Conservation (phyloP, 2,329 filamentous ascomycete species). For the Exophiala sp. region DNA sequence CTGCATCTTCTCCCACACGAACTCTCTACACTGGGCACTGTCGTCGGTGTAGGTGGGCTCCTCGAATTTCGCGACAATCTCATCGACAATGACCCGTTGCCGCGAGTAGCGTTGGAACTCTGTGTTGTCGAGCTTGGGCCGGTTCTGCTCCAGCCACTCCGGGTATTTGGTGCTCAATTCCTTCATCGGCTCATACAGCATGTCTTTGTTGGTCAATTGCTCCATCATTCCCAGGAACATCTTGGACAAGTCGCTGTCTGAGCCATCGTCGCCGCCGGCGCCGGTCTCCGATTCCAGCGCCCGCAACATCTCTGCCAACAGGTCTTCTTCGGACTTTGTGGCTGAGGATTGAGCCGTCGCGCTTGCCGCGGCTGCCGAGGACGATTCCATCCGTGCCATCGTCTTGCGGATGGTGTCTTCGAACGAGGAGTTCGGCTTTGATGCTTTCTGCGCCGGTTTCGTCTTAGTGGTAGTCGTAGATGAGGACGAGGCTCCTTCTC, state of each 20-base stretch:
- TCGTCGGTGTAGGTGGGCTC: constrained; percentile 72
- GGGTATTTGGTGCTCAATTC: constrained; percentile 91
- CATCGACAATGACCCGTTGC: constrained; percentile 70
- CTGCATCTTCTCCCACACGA: constrained; percentile 96
- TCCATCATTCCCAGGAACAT: constrained; percentile 99
- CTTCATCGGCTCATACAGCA: constrained; percentile 97
- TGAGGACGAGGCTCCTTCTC: constrained; percentile 16
- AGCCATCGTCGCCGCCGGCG: constrained; percentile 43
- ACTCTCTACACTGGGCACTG: constrained; percentile 74
- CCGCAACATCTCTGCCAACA: constrained; percentile 87
- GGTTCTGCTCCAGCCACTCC: constrained; percentile 76
- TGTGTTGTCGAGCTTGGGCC: constrained; percentile 55
- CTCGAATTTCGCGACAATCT: constrained; percentile 89
- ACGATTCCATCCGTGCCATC: constrained; percentile 92
- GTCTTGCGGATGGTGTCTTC: constrained; percentile 88
- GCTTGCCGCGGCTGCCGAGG: constrained; percentile 76
- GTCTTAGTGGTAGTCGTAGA: constrained; percentile 22
- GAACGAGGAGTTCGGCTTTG: constrained; percentile 46
- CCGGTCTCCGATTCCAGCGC: constrained; percentile 65
- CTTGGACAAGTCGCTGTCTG: constrained; percentile 84
- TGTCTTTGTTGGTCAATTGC: constrained; percentile 96
- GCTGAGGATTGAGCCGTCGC: constrained; percentile 56
- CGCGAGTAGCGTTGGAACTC: constrained; percentile 75
- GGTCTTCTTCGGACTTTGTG: constrained; percentile 60
- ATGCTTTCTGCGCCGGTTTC: constrained; percentile 23